phyloP scores from a whole-genome alignment of 2,329 filamentous ascomycete species.

The Aspergillus puulaauensis region DNA sequence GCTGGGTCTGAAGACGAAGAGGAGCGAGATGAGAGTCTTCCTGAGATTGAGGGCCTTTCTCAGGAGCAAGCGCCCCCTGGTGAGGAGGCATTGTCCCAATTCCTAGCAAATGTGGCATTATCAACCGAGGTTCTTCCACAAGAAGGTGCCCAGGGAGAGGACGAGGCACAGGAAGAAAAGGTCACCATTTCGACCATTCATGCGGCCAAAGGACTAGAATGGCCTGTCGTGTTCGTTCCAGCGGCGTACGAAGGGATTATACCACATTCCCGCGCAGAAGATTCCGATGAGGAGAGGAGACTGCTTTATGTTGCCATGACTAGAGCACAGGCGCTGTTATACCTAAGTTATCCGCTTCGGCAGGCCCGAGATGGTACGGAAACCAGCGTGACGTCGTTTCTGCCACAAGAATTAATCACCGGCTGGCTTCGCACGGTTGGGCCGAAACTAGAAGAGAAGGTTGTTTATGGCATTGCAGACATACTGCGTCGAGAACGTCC shows the following conservation, averaged over 20 bases:
- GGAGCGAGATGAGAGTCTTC: constrained; percentile 52
- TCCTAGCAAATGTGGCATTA: constrained; percentile 88
- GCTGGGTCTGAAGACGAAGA: constrained; percentile 54
- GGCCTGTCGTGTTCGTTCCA: constrained; percentile 92
- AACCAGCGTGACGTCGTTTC: constrained; percentile 70
- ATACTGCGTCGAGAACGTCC: constrained; percentile 69
- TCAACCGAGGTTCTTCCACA: constrained; percentile 66
- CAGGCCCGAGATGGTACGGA: constrained; percentile 60
- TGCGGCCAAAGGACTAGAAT: constrained; percentile 92
- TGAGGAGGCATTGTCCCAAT: constrained; percentile 69
- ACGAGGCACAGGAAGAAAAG: constrained; percentile 50
- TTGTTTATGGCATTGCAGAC: constrained; percentile 66
- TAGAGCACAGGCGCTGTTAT: constrained; percentile 79
- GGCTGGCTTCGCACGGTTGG: constrained; percentile 61
- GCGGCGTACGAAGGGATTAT: constrained; percentile 88
- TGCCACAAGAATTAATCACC: constrained; percentile 57
- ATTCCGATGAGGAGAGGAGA: constrained; percentile 81
- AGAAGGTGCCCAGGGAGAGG: constrained; percentile 56
- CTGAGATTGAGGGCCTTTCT: constrained; percentile 69
- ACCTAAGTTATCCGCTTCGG: constrained; percentile 75
- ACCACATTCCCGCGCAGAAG: constrained; percentile 81
- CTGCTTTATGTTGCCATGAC: constrained; percentile 97
- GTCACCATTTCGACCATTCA: constrained; percentile 96
- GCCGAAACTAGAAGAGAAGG: constrained; percentile 64
- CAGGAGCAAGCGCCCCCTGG: constrained; percentile 54